Base-by-base conservation (phyloP, 345 rosid species). In the Corchorus capsularis region DNA sequence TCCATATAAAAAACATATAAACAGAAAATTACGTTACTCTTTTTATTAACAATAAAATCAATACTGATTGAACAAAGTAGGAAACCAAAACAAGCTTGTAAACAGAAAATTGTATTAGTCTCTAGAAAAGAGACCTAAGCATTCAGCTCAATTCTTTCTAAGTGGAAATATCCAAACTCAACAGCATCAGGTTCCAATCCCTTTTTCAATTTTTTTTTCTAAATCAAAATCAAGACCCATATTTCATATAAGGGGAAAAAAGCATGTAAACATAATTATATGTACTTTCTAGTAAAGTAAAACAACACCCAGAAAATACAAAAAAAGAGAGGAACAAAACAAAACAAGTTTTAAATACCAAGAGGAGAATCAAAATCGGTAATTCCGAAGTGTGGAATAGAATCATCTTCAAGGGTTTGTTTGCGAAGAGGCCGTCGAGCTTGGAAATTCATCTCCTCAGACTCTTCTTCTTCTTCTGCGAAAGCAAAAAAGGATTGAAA, bases 331-430 rank as follows among this genome's bases (percentile, higher is more conserved):
- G 14, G 1, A 5, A 39, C 27, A 27, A 27, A 27, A 47, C 22
- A 3, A 11, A 52, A 52, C 56, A 47, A 64, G 17, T 47, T 15
- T 13, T 35, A 57, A 27, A 6, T 52, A 85, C 85, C 85, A 71
- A 78, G 57, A 60, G 74, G 83, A 79, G 93, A 83, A 81, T 90
- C 86, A 83, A 88, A 92, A 90, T 88, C 90, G 3, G 86, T 74
- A 77, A 75, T 86, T 47, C 75, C 84, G 77, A 84, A 86, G 17
- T 19, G 56, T 60, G 81, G 88, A 62, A 79, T 41, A n/a, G 50
- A 63, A 11, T 80, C 81, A 17, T 70, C 82, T 6, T 61, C 54
- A 56, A 63, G 78, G 50, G 37, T 39, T 60, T 79, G 78, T 82
- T 79, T 82, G 79, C 65, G 77, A 41, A 83, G 83, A 72, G 81